Conservation (phyloP, 495 filamentous ascomycete species). For the Trichoderma erinaceum region DNA sequence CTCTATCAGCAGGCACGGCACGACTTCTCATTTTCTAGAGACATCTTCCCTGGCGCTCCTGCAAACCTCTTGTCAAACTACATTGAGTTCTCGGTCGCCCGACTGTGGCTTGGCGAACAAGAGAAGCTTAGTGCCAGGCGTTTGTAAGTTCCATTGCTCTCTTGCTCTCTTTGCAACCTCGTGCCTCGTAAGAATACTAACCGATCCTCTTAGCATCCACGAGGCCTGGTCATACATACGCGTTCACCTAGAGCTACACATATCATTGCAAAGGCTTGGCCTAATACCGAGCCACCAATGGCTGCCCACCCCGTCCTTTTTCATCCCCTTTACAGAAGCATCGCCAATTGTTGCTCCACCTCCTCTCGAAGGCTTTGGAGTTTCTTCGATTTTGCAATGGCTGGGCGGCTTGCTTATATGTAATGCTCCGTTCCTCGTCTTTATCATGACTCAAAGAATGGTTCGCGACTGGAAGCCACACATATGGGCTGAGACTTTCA, state of each 20-base stretch:
- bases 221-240: slow-evolving; percentile 30
- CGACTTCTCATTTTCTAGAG: slow-evolving; percentile 25
- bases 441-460: slow-evolving; percentile 10
- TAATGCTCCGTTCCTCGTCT: slow-evolving; percentile 14
- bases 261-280: slow-evolving; percentile 43
- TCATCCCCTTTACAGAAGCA: slow-evolving; percentile 42
- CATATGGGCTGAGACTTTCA: slow-evolving; percentile 9
- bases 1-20: slow-evolving; percentile 28
- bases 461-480: slow-evolving; percentile 10
- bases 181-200: not conserved
- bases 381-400: slow-evolving; percentile 9
- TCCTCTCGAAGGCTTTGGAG: slow-evolving; percentile 21
- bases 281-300: slow-evolving; percentile 32
- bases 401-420: slow-evolving; percentile 10
- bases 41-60: slow-evolving; percentile 11
- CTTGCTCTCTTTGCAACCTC: not conserved
- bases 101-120: slow-evolving; percentile 8
- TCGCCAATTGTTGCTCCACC: slow-evolving; percentile 42
- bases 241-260: slow-evolving; percentile 42
- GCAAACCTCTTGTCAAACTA: slow-evolving; percentile 12
- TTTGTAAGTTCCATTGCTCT: not conserved
- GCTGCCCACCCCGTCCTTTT: slow-evolving; percentile 40
- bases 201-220: slow-evolving; percentile 22
- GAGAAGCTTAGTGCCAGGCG: not conserved
- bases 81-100: slow-evolving; percentile 11